Evolutionary conservation across 2,329 filamentous ascomycete species (phyloP), one percentile per base, ranked within the genome.

Genomic region (Berkeleyomyces rouxiae): DNA sequence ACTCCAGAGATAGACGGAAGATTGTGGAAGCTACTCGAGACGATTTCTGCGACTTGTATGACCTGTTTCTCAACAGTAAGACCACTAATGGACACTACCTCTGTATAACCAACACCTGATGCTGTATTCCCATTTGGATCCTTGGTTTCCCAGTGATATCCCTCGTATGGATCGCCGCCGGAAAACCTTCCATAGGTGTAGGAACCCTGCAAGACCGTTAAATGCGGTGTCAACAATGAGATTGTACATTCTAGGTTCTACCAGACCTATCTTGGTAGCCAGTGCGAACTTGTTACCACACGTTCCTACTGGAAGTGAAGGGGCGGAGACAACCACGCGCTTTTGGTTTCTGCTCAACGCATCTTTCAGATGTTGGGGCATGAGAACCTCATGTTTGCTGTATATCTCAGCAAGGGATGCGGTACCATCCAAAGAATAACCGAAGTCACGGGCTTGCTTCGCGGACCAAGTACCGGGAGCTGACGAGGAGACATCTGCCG

Each of bases 181-280:
- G 73, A 74, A 31, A 70, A 73, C 64, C 74, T 70, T 31, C 63
- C 65, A 1, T 76, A 73, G 58, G 74, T 68, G 64, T 75, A 78
- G 13, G 73, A 59, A 4, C 70, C 68, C 58, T 78, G 76, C 0
- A 31, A 78, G 70, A 63, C 78, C 76, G 9, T 74, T 74, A 2
- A 75, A 77, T 0, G 76, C 76, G 1, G 76, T 78, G 64, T 78
- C 75, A 58, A 78, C 75, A 66, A 76, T 72, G 58, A 78, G 67
- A n/a, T n/a, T n/a, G n/a, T n/a, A 42, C 74, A 72, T 57, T 78
- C 68, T 0, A 71, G 74, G 67, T 78, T 73, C 3, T 7, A 75
- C 75, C 4, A 74, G 74, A 11, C 75, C 75, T n/a, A 77, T 73
- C 47, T 72, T 68, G 10, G 76, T 72, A 4, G 73, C 72, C 2